phyloP scores from a whole-genome alignment of 202 grass and related monocot species.

The Alloteropsis angusta region DNA sequence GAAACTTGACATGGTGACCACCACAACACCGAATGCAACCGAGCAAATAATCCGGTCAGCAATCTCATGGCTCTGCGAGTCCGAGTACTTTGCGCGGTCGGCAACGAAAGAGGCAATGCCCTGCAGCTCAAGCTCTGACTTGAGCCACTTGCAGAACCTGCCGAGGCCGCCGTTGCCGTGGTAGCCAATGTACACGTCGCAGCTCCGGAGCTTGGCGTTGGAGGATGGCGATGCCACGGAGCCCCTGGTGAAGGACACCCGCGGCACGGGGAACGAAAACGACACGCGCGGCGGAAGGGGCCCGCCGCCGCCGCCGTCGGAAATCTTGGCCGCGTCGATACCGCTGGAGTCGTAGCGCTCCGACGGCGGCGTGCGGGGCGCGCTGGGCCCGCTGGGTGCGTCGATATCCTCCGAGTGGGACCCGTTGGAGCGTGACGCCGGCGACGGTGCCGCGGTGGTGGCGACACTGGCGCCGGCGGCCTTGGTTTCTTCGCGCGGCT shows the following conservation, averaged over 20 bases:
- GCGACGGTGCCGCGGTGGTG: slow-evolving; percentile 44
- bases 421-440: slow-evolving; percentile 49
- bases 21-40: slow-evolving; percentile 63
- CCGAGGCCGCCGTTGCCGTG: slow-evolving; percentile 69
- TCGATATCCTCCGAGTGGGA: slow-evolving; percentile 76
- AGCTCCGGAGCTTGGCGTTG: slow-evolving; percentile 84
- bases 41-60: slow-evolving; percentile 92
- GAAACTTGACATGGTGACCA: slow-evolving; percentile 73
- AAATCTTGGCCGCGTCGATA: slow-evolving; percentile 65
- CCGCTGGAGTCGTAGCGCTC: slow-evolving; percentile 68
- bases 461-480: slow-evolving; percentile 7
- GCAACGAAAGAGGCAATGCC: slow-evolving; percentile 91
- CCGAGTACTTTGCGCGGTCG: slow-evolving; percentile 76
- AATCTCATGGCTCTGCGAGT: slow-evolving; percentile 83
- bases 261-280: slow-evolving; percentile 91
- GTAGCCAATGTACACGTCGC: slow-evolving; percentile 92
- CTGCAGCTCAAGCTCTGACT: slow-evolving; percentile 88
- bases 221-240: slow-evolving; percentile 58
- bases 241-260: slow-evolving; percentile 73
- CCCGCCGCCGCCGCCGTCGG: slow-evolving; percentile 32
- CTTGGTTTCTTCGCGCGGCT: slow-evolving; percentile 27
- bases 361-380: slow-evolving; percentile 72
- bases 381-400: slow-evolving; percentile 71
- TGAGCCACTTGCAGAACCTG: slow-evolving; percentile 96
- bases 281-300: slow-evolving; percentile 48